Evolutionary conservation across 306 rosid genomes (phyloP).

Genomic region (Fragaria ananassa): DNA sequence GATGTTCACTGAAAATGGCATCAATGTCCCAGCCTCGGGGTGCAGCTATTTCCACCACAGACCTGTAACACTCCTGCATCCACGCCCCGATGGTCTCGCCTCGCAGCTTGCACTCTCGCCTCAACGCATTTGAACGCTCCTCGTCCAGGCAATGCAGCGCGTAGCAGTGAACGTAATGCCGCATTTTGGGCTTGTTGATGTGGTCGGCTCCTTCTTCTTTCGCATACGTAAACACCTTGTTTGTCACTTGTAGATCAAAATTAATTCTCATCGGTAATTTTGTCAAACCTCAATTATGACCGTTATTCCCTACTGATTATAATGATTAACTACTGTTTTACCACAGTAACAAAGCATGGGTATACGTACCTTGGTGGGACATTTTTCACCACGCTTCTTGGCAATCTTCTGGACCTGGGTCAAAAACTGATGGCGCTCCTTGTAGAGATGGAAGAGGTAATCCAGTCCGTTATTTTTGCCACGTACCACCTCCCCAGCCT

Average conservation of each 20-base stretch:
- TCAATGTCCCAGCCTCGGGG: constrained; percentile 92
- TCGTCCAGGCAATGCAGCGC: constrained; percentile 86
- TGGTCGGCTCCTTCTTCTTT: constrained; percentile 87
- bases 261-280: not conserved
- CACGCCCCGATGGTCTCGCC: constrained; percentile 63
- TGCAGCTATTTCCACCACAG: constrained; percentile 70
- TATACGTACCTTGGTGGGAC: constrained; percentile 82
- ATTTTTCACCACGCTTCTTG: constrained; percentile 90
- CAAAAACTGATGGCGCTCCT: constrained; percentile 85
- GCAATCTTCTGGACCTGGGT: constrained; percentile 83
- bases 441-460: constrained; percentile 86
- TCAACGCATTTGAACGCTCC: constrained; percentile 61
- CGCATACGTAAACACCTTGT: constrained; percentile 80
- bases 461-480: constrained; percentile 97
- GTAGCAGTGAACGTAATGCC: constrained; percentile 93
- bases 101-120: constrained; percentile 29
- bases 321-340: constrained; percentile 4
- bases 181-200: constrained; percentile 95
- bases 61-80: constrained; percentile 83
- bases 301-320: not conserved
- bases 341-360: not conserved
- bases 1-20: constrained; percentile 78
- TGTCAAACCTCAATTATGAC: not conserved
- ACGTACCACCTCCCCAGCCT: constrained; percentile 98
- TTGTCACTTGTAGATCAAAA: constrained; percentile 53